phyloP scores from a whole-genome alignment of 2,329 filamentous ascomycete genomes.

The Xylaria sp. region DNA sequence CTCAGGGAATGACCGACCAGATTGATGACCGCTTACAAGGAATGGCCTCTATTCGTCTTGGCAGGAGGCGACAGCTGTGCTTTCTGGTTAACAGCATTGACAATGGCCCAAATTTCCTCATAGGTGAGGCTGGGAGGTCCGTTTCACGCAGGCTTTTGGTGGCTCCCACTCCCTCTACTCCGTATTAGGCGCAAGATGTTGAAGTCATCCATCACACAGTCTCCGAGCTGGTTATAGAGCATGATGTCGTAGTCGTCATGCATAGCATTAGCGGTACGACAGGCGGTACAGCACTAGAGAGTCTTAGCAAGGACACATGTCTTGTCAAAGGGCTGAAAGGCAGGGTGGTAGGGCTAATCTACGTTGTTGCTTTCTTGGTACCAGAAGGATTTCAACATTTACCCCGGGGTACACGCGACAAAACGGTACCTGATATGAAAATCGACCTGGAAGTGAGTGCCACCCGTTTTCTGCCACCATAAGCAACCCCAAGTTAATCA shows the following conservation, averaged over 20 bases:
- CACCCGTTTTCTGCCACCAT: neutral
- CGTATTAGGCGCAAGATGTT: conserved; percentile 31
- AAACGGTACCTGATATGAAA: conserved; percentile 32
- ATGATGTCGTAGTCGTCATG: conserved; percentile 32
- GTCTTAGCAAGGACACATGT: conserved; percentile 31
- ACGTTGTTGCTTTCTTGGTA: conserved; percentile 35
- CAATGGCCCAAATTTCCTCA: neutral
- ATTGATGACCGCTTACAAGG: neutral
- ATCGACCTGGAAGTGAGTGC: conserved; percentile 29
- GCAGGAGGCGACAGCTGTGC: neutral
- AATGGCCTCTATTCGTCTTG: neutral
- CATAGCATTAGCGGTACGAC: conserved; percentile 38
- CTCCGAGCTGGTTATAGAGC: conserved; percentile 18
- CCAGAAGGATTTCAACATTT: conserved; percentile 35
- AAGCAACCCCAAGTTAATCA: neutral
- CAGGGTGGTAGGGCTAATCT: conserved; percentile 34
- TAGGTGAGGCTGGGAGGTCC: neutral
- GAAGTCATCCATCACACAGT: conserved; percentile 28
- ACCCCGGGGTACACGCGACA: conserved; percentile 26
- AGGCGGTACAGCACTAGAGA: conserved; percentile 32
- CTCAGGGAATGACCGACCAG: neutral
- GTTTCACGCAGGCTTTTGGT: neutral
- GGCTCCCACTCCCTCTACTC: conserved; percentile 26
- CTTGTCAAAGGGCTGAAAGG: conserved; percentile 22
- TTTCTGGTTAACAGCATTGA: neutral